A percentile compares a stretch with the other conserved stretches of the same genome.
Evolutionary conservation across 2,329 filamentous ascomycete species (phyloP).

Genomic region (Fusarium sp.): DNA sequence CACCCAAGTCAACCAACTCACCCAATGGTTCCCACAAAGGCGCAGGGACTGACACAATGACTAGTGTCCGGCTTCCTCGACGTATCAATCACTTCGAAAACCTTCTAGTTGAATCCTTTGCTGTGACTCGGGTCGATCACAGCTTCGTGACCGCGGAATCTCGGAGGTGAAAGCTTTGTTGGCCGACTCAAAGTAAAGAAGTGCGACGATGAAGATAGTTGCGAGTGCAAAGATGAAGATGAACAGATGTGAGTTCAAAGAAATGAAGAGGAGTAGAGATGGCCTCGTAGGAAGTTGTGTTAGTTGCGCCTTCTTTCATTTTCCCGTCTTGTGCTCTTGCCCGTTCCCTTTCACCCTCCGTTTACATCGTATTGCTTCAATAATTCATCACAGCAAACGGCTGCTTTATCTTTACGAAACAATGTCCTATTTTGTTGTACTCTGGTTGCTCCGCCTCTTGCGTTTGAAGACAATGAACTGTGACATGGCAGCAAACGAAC

Average conservation of each 20-base stretch:
- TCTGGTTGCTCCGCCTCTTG: constrained; percentile 8
- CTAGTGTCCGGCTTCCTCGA: background rate
- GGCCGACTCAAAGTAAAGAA: background rate
- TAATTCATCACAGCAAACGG: background rate
- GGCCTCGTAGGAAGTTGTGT: background rate
- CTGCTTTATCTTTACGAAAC: background rate
- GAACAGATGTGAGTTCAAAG: background rate
- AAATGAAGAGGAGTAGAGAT: background rate
- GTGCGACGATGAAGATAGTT: background rate
- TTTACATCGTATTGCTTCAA: background rate
- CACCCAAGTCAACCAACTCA: background rate
- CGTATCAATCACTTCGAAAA: too few relatives aligned
- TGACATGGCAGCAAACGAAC: constrained; percentile 19
- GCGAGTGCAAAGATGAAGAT: background rate
- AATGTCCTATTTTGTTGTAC: background rate
- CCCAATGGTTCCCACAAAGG: background rate
- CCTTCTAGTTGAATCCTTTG: background rate
- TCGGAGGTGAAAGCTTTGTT: background rate
- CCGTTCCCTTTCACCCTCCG: background rate
- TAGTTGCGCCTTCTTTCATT: background rate
- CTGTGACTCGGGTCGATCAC: background rate
- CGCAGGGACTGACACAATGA: background rate
- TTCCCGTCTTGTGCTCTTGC: background rate
- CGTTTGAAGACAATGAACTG: background rate
- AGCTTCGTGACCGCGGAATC: background rate